Conservation (phyloP, 2,329 filamentous ascomycete genomes). For the Metarhizium humberi region DNA sequence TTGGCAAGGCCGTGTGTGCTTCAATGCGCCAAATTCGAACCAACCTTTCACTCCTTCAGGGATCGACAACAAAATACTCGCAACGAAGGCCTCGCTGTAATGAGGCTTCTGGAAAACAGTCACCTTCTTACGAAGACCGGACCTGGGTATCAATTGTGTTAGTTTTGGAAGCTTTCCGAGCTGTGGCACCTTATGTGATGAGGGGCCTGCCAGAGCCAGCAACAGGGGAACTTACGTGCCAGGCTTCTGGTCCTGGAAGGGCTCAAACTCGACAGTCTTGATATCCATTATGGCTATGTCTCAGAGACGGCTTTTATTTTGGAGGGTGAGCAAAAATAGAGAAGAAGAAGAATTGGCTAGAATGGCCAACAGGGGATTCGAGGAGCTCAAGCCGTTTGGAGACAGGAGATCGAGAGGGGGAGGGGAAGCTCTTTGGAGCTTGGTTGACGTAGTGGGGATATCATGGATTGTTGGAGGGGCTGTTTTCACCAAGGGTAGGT, state of each 20-base stretch:
- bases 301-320: not conserved
- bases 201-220: conserved; percentile 15
- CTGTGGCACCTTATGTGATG: conserved; percentile 3
- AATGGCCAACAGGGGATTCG: not conserved
- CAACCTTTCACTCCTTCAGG: conserved; percentile 80
- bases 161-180: not conserved
- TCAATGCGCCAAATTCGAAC: conserved; percentile 7
- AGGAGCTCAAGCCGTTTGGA: too few species aligned
- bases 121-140: conserved; percentile 97
- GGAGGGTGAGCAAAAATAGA: not conserved
- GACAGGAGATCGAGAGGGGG: not conserved
- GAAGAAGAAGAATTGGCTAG: not conserved
- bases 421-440: conserved; percentile 19
- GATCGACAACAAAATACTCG: conserved; percentile 91
- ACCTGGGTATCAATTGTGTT: conserved; percentile 44
- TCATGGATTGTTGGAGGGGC: not conserved
- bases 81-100: conserved; percentile 93
- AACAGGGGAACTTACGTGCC: conserved; percentile 70
- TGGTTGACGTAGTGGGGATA: conserved; percentile 3
- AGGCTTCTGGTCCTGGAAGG: conserved; percentile 95
- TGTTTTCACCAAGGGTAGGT: not conserved
- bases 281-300: conserved; percentile 47
- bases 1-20: not conserved
- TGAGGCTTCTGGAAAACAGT: conserved; percentile 91
- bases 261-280: conserved; percentile 71